Conservation (phyloP, 192 early-diverging fungal species). For the Geranomyces michiganensis region DNA sequence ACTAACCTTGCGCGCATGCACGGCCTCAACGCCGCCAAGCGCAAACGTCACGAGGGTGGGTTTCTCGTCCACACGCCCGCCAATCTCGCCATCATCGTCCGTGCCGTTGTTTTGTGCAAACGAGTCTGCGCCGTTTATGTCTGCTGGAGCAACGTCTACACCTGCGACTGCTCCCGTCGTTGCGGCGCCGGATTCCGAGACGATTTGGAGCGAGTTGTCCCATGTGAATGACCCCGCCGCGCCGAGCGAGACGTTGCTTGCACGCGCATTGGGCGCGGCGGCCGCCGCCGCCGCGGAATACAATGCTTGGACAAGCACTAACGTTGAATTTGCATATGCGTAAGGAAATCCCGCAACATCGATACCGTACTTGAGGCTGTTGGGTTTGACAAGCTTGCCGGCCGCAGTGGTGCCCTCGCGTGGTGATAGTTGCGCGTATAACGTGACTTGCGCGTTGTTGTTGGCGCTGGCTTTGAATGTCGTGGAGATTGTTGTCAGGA, state of each 20-base stretch:
- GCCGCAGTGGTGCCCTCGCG: not conserved
- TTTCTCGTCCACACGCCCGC: not conserved
- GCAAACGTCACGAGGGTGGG: not conserved
- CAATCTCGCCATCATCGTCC: not conserved
- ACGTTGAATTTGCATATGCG: not conserved
- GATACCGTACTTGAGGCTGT: conserved; percentile 7
- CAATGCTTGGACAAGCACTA: conserved; percentile 12
- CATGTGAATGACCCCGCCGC: conserved; percentile 17
- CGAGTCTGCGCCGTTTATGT: not conserved
- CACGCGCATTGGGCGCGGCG: not conserved
- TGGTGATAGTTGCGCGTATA: not conserved
- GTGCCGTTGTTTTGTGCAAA: not conserved
- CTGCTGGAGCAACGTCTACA: not conserved
- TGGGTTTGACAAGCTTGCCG: not conserved
- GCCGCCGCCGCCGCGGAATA: not conserved
- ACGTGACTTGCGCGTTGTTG: not conserved
- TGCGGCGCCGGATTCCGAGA: not conserved
- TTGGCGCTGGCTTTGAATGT: not conserved
- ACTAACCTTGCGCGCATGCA: conserved; percentile 12
- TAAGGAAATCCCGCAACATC: conserved; percentile 8
- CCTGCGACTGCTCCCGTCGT: not conserved
- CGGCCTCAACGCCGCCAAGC: not conserved
- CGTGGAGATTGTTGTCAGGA: not conserved
- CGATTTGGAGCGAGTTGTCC: not conserved
- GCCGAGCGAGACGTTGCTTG: not conserved